Percentiles rank a stretch among this genome's conserved stretches.
Conservation (phyloP, 805 yeast genomes). For the Schizosaccharomyces osmophilus region DNA sequence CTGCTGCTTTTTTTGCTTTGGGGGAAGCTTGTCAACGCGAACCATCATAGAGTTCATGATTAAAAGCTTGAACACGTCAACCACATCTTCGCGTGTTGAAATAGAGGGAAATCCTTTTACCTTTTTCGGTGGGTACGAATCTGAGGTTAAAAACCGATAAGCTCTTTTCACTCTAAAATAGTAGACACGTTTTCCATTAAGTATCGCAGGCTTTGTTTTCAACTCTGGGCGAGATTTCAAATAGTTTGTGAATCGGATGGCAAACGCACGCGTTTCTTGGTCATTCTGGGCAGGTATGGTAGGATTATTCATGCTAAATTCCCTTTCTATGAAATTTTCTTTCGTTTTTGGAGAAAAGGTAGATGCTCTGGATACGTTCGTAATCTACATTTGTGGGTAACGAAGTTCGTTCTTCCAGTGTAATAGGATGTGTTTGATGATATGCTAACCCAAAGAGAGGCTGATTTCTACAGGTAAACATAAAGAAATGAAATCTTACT, state of each 20-base stretch:
- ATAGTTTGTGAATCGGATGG: not conserved
- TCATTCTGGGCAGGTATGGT: not conserved
- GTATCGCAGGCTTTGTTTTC: conserved; percentile 18
- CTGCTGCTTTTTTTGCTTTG: not conserved
- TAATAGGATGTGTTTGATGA: too few relatives aligned
- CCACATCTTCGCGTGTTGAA: not conserved
- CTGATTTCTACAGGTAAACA: too few relatives aligned
- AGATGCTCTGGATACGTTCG: not conserved
- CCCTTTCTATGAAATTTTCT: not conserved
- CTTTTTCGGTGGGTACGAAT: not conserved
- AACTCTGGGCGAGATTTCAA: not conserved
- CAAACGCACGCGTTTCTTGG: not conserved
- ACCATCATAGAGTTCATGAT: not conserved
- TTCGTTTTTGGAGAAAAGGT: not conserved
- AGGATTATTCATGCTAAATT: not conserved
- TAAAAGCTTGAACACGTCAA: not conserved
- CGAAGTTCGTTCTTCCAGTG: too few relatives aligned
- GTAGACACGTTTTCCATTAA: conserved; percentile 18
- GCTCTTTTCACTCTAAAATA: conserved; percentile 12
- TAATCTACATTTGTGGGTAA: too few relatives aligned
- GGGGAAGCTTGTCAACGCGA: conserved; percentile 1
- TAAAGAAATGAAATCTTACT: too few relatives aligned
- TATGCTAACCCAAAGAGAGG: too few relatives aligned
- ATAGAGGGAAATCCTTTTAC: not conserved
- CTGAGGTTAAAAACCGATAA: not conserved